Evolutionary conservation across 768 basidiomycete species (phyloP).

Genomic region (Trametes maxima): DNA sequence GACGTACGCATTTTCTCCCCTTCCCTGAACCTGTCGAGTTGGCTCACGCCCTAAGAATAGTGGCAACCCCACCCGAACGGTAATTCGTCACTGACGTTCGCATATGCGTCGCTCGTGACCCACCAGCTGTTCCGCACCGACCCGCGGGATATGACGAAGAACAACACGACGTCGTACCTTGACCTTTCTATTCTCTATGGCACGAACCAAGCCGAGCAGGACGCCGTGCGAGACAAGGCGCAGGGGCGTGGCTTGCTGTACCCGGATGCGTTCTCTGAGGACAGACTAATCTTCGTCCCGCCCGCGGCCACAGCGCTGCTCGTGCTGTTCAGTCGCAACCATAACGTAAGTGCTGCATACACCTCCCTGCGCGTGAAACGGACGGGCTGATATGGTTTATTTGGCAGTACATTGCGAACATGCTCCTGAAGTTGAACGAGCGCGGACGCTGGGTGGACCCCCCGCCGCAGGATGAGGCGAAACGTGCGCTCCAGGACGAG

Average conservation of each 20-base stretch:
- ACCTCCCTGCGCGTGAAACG: not conserved
- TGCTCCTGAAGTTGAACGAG: slow-evolving; percentile 59
- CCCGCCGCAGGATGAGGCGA: slow-evolving; percentile 28
- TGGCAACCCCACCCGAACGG: slow-evolving; percentile 35
- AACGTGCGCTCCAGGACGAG: slow-evolving; percentile 45
- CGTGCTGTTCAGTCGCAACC: slow-evolving; percentile 59
- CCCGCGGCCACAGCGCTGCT: slow-evolving; percentile 56
- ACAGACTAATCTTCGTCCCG: slow-evolving; percentile 52
- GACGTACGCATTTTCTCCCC: slow-evolving; percentile 14
- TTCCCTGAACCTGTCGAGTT: not conserved
- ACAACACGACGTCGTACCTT: slow-evolving; percentile 57
- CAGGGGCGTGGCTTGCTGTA: slow-evolving; percentile 52
- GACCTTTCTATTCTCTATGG: slow-evolving; percentile 62
- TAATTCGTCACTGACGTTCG: slow-evolving; percentile 36
- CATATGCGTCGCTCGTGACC: slow-evolving; percentile 31
- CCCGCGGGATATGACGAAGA: slow-evolving; percentile 44
- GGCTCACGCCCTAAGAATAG: not conserved
- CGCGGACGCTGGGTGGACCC: slow-evolving; percentile 47
- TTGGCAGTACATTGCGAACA: slow-evolving; percentile 54
- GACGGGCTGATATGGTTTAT: not conserved
- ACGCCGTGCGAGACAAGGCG: slow-evolving; percentile 48
- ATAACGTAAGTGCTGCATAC: slow-evolving; percentile 44
- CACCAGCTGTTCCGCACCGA: slow-evolving; percentile 49
- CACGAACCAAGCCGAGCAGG: slow-evolving; percentile 41
- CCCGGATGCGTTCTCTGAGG: slow-evolving; percentile 57